Evolutionary conservation across 805 yeast species (phyloP), one percentile per base, ranked within the genome.

Genomic region (Candida pseudoglaebosa): DNA sequence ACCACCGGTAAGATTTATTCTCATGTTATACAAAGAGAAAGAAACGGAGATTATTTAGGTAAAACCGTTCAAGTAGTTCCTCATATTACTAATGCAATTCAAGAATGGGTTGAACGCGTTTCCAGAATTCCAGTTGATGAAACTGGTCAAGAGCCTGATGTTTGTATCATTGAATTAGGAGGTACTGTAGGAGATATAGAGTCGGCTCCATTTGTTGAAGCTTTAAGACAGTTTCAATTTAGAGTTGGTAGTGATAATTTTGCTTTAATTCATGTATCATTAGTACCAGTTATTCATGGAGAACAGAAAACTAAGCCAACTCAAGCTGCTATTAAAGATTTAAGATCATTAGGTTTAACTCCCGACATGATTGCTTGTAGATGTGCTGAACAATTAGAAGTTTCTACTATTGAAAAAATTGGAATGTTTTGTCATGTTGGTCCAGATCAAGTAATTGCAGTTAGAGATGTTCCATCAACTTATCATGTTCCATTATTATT

Each of bases 1-100:
- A 93, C 99, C 49, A 93, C 99, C 16, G 99, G 99, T 62, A 93
- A 93, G 61, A 88, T 93, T 50, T 93, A 93, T 70, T 84, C 90
- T 38, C 84, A 83, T 50, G 99, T 93, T 41, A 93, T 93, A 59
- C 90, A 90, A 61, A 82, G 77, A 54, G 99, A 91, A 68, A 82
- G 99, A 70, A 86, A 79, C 45, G 99, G 99, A 57, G 98, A 91
- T 64, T 93, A 93, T 57, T 74, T 93, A 56, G 99, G 99, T 54
- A 93, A 93, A 60, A 93, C 99, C n/a, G 99, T 93, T 36, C 99
- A 93, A 71, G 95, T 93, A 51, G 99, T 93, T 52, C 99, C 99
- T 31, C 99, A 93, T 62, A 76, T 93, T 50, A 93, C 99, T 48
- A 86, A 84, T 53, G 97, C 96, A 20, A 93, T 93, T 58, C 99